These are phyloP conservation scores for Handroanthus guayacan DNA, from an alignment of 257 asterid genomes.

Conservation along the genomic window DNA sequence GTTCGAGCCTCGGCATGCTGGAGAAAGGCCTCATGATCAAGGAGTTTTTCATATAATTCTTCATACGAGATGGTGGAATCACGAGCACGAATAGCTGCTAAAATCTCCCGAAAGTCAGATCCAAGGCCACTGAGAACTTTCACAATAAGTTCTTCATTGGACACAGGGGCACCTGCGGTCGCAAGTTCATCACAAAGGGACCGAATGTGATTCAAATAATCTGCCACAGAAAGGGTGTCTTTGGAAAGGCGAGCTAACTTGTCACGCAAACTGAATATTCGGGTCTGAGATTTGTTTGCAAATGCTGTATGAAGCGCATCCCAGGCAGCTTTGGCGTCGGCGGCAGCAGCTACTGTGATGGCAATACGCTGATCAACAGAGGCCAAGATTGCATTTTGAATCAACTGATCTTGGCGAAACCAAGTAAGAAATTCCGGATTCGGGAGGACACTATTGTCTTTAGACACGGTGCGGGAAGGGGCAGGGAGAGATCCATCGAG, in stretches of 20 bases:
- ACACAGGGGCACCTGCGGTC: not conserved
- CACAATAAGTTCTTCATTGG: not conserved
- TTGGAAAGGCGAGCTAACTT: not conserved
- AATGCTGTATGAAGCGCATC: not conserved
- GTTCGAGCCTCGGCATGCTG: not conserved
- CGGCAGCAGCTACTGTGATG: not conserved
- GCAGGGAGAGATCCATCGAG: not conserved
- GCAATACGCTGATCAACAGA: not conserved
- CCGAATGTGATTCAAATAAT: not conserved
- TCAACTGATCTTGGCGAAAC: not conserved
- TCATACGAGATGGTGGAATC: not conserved
- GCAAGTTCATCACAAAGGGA: not conserved
- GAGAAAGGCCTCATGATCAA: not conserved
- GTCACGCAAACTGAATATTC: not conserved
- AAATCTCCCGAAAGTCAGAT: not conserved
- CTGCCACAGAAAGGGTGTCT: not conserved
- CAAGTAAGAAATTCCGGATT: not conserved
- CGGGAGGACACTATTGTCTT: too few relatives aligned
- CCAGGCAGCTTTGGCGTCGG: not conserved
- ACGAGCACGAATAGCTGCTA: not conserved
- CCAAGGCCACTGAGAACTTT: not conserved
- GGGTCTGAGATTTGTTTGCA: not conserved
- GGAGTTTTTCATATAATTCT: not conserved
- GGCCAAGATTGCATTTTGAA: not conserved
- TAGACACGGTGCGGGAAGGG: not conserved